Evolutionary conservation across 2,329 filamentous ascomycete genomes (phyloP).

Genomic region (Fonsecaea erecta): DNA sequence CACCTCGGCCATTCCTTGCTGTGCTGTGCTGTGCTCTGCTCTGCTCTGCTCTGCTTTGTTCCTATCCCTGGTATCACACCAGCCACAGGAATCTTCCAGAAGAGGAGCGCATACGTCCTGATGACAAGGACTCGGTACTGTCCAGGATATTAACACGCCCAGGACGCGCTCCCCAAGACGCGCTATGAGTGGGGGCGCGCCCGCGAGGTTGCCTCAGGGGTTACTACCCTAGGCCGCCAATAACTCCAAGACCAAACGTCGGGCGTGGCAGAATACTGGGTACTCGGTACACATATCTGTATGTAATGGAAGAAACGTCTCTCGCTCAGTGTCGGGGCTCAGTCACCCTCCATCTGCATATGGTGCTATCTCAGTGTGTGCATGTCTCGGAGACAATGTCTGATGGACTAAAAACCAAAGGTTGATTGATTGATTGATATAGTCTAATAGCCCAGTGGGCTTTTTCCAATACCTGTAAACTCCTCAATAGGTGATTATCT

Average conservation of each 20-base stretch:
- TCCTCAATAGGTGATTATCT: not conserved
- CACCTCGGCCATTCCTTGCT: slow-evolving; percentile 17
- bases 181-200: not conserved
- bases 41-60: too few species aligned
- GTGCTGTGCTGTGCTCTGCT: too few species aligned
- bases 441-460: not conserved
- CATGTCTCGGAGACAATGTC: not conserved
- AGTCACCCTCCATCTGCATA: too few species aligned
- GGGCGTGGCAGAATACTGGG: not conserved
- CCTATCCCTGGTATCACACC: not conserved
- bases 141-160: not conserved
- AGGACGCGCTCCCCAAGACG: not conserved
- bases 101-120: not conserved
- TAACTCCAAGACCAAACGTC: not conserved
- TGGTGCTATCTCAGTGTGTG: not conserved
- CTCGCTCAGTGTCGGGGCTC: not conserved
- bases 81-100: not conserved
- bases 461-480: not conserved
- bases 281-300: too few species aligned
- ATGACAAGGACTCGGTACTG: not conserved
- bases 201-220: not conserved
- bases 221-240: too few species aligned
- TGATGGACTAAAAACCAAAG: too few species aligned
- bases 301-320: too few species aligned
- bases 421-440: too few species aligned